Evolutionary conservation across 306 rosid species (phyloP), one percentile per base, ranked within the genome.

Genomic region (Begonia masoniana): DNA sequence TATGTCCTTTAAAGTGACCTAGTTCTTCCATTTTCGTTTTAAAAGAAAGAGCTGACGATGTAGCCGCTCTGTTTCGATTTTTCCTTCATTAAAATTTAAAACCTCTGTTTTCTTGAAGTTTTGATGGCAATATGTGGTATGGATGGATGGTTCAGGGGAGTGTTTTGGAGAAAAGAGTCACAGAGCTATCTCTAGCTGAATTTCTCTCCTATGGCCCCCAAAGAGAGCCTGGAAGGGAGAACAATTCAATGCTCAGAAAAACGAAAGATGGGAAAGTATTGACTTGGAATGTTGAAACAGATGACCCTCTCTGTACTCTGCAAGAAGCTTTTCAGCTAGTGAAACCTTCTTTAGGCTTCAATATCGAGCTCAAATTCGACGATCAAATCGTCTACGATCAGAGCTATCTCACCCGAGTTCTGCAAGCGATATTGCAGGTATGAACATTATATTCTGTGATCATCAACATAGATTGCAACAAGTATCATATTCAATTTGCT

Each of bases 281-380:
- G 9, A 62, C 56, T 41, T 78, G 84, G 84, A 54, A 65, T 53
- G 84, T 78, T 24, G 77, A 78, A 57, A 19, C 14, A 1, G 84
- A 78, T 45, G 84, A 78, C 61, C 53, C 57, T 4, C 71, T 74
- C 41, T 78, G 84, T 43, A 78, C 84, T 10, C 70, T 78, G 54
- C 73, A 57, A 49, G 73, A 78, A 47, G 77, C 72, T n/a, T 74
- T 78, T 13, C 70, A 67, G 49, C 66, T 51, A 8, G 84, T 78
- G 8, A 58, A 65, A 12, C 74, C 80, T 15, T 63, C 84, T 13
- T 3, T 74, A 52, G 84, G 84, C 14, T 78, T 78, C 70, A 78
- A 78, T 47, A 59, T 78, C 14, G 84, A 78, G 65, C 46, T 78
- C 15, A 78, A 78, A 52, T 78, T 78, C 36, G 84, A 78, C 11